Evolutionary conservation across 371 early-diverging fungal genomes (phyloP).

Genomic region (Syncephalastrum contaminatum): DNA sequence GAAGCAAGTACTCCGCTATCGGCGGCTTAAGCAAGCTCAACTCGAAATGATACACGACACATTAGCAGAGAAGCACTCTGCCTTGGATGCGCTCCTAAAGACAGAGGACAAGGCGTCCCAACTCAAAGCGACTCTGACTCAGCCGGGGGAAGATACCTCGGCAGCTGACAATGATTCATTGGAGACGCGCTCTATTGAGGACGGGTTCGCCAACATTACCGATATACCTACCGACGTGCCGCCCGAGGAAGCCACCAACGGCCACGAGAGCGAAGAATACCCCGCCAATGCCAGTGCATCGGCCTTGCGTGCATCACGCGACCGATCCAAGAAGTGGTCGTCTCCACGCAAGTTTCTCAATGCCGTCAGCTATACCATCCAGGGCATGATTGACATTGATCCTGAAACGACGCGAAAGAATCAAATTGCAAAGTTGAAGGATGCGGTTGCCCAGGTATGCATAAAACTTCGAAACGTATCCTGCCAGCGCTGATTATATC

Average conservation of each 20-base stretch:
- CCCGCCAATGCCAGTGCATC: constrained; percentile 34
- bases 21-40: constrained; percentile 82
- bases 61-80: constrained; percentile 63
- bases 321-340: constrained; percentile 47
- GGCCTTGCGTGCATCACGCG: constrained; percentile 31
- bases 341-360: constrained; percentile 54
- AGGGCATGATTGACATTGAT: constrained; percentile 92
- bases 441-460: constrained; percentile 61
- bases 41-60: constrained; percentile 72
- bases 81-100: constrained; percentile 63
- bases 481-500: not conserved
- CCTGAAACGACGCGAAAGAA: constrained; percentile 85
- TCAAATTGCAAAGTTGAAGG: constrained; percentile 77
- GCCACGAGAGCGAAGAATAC: constrained; percentile 16
- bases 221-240: constrained; percentile 7
- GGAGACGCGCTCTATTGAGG: constrained; percentile 42
- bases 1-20: constrained; percentile 74
- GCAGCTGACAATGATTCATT: constrained; percentile 8
- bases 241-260: constrained; percentile 2
- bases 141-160: not conserved
- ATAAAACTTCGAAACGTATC: not conserved
- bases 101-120: constrained; percentile 51
- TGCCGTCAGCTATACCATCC: constrained; percentile 65
- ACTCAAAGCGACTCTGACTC: constrained; percentile 44
- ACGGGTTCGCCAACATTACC: constrained; percentile 32